These are phyloP conservation scores for Rhizoclosmatium sp. DNA, from an alignment of 192 early-diverging fungal species.

Conservation along the genomic window DNA sequence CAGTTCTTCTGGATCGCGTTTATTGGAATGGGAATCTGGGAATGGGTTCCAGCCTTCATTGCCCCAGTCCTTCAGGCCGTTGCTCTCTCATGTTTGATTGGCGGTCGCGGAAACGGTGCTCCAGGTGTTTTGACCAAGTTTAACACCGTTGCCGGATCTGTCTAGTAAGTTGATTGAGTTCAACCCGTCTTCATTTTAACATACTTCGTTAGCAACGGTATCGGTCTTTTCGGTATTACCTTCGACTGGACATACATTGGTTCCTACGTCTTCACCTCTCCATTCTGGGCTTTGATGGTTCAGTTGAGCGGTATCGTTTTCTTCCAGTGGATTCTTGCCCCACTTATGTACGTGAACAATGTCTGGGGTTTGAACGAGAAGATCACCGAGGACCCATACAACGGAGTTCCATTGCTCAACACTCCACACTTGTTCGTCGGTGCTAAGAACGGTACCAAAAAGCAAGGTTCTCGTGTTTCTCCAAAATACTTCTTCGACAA, in stretches of 20 bases:
- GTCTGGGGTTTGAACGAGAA: conserved; percentile 7
- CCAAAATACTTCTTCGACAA: conserved; percentile 26
- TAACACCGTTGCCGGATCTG: background rate
- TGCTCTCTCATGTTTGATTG: conserved; percentile 29
- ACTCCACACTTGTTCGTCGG: conserved; percentile 2
- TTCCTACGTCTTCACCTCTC: conserved; percentile 17
- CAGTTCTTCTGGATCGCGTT: conserved; percentile 25
- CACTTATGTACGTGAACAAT: conserved; percentile 11
- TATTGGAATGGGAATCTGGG: conserved; percentile 21
- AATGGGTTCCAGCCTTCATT: conserved; percentile 19
- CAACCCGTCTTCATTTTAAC: no score
- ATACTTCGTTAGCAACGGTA: conserved; percentile 11
- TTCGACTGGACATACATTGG: conserved; percentile 35
- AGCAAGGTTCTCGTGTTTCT: background rate
- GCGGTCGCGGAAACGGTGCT: background rate
- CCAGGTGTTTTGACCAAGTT: conserved; percentile 45
- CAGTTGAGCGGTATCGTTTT: conserved; percentile 11
- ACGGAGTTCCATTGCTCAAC: conserved; percentile 1
- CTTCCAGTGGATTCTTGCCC: conserved; percentile 16
- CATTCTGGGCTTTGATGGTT: conserved; percentile 22
- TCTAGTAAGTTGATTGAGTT: background rate
- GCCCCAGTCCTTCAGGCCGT: conserved; percentile 8
- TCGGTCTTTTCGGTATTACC: conserved; percentile 28
- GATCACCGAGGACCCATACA: background rate
- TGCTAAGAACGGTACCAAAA: background rate